These are phyloP conservation scores for Ophiostoma angusticollis DNA, from an alignment of 2,329 filamentous ascomycete genomes.

Conservation along the genomic window DNA sequence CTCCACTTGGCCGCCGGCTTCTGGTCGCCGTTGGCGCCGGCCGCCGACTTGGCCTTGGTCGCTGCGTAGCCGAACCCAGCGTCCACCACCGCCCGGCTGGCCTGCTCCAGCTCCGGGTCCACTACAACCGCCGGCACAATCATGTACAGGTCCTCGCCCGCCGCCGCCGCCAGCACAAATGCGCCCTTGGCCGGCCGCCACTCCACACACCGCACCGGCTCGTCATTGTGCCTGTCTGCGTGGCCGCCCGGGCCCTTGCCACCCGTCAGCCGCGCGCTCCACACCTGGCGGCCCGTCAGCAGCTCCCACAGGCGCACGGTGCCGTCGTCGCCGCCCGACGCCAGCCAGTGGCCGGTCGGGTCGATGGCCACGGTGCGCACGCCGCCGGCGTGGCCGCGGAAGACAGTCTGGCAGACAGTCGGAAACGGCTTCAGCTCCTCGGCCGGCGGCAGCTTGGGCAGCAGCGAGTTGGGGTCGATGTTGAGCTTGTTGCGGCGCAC, in stretches of 20 bases:
- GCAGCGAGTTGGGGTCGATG: slow-evolving; percentile 84
- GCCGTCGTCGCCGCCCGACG: slow-evolving; percentile 88
- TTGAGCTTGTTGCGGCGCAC: slow-evolving; percentile 89
- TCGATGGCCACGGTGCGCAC: slow-evolving; percentile 78
- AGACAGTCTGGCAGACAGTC: slow-evolving; percentile 75
- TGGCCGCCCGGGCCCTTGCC: neutral
- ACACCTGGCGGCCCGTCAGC: slow-evolving; percentile 72
- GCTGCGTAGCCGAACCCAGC: slow-evolving; percentile 91
- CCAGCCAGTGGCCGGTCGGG: slow-evolving; percentile 72
- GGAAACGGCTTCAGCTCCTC: slow-evolving; percentile 94
- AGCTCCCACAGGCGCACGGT: slow-evolving; percentile 86
- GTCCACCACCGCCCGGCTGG: slow-evolving; percentile 65
- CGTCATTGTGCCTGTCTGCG: slow-evolving; percentile 41
- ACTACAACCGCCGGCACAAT: slow-evolving; percentile 57
- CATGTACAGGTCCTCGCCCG: slow-evolving; percentile 75
- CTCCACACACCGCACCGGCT: slow-evolving; percentile 70
- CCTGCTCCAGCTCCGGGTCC: slow-evolving; percentile 59
- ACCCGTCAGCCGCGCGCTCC: slow-evolving; percentile 65
- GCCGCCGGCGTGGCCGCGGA: slow-evolving; percentile 75
- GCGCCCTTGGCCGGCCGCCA: slow-evolving; percentile 81
- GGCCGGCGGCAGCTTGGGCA: slow-evolving; percentile 85
- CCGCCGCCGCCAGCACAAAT: slow-evolving; percentile 69
- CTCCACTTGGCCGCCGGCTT: slow-evolving; percentile 71
- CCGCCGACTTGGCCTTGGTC: slow-evolving; percentile 43
- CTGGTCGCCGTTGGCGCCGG: slow-evolving; percentile 47